Evolutionary conservation across 495 filamentous ascomycete genomes (phyloP).

Genomic region (Lasiosphaeria miniovina): DNA sequence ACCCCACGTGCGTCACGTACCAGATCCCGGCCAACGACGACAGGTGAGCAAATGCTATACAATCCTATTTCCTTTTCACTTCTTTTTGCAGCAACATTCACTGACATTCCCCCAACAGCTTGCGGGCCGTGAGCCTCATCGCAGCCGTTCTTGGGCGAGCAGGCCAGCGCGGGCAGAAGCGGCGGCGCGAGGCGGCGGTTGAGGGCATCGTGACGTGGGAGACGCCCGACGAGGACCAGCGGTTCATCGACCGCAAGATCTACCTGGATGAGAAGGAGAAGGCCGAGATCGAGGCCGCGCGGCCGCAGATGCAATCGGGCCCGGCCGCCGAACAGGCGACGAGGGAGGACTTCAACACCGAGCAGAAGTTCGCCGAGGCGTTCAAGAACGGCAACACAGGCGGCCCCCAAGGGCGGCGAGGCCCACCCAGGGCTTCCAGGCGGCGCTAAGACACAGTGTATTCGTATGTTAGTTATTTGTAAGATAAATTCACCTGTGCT

Average conservation of each 20-base stretch:
- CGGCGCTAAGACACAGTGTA: not conserved
- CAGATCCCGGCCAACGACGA: constrained; percentile 97
- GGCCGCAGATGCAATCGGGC: too few relatives aligned
- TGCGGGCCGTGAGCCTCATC: constrained; percentile 77
- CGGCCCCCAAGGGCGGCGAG: too few relatives aligned
- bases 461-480: not conserved
- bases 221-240: constrained; percentile 39
- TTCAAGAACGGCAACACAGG: too few relatives aligned
- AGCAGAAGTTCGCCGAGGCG: too few relatives aligned
- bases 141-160: constrained; percentile 81
- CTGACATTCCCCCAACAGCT: constrained; percentile 45
- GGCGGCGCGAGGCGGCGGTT: constrained; percentile 59
- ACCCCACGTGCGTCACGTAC: constrained; percentile 94
- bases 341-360: too few relatives aligned
- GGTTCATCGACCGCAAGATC: constrained; percentile 20
- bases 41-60: constrained; percentile 49
- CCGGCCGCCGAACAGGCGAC: too few relatives aligned
- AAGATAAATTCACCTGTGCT: not conserved
- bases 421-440: too few relatives aligned
- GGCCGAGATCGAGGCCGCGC: too few relatives aligned
- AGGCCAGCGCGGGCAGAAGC: constrained; percentile 69
- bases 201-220: constrained; percentile 57
- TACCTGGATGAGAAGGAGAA: not conserved
- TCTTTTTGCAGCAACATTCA: not conserved
- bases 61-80: not conserved